Evolutionary conservation across 192 early-diverging fungal species (phyloP).

Genomic region (Linnemannia hyalina): DNA sequence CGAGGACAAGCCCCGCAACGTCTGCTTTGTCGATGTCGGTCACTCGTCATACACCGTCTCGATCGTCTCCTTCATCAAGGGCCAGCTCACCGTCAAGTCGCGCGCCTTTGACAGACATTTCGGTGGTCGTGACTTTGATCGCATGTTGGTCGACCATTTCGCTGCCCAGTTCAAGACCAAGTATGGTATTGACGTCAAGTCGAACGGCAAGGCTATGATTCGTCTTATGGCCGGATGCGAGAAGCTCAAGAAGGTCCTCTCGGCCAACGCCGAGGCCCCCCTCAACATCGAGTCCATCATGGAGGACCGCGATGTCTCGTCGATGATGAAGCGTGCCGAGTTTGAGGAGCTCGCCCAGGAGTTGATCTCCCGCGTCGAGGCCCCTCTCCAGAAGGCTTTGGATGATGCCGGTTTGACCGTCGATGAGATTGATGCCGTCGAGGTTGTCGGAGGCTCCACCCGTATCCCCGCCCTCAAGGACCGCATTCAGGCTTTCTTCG

Average conservation of each 20-base stretch:
- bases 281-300: conserved; percentile 97
- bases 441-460: conserved; percentile 93
- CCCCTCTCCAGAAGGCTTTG: conserved; percentile 83
- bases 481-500: conserved; percentile 88
- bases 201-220: conserved; percentile 92
- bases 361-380: conserved; percentile 78
- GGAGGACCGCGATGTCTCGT: conserved; percentile 95
- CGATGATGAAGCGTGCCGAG: conserved; percentile 87
- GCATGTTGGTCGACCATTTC: conserved; percentile 89
- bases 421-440: conserved; percentile 94
- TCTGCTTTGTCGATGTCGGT: conserved; percentile 96
- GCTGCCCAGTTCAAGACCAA: conserved; percentile 92
- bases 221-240: conserved; percentile 92
- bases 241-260: conserved; percentile 97
- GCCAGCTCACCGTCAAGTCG: conserved; percentile 92
- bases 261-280: conserved; percentile 90
- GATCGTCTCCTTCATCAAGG: conserved; percentile 94
- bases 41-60: conserved; percentile 90
- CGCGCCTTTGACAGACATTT: conserved; percentile 95
- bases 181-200: conserved; percentile 95
- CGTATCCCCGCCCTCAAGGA: conserved; percentile 96
- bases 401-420: conserved; percentile 77
- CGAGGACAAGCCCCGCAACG: conserved; percentile 92
- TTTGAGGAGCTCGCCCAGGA: conserved; percentile 88
- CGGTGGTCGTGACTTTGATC: conserved; percentile 97